Evolutionary conservation across 768 basidiomycete genomes (phyloP), one percentile per base, ranked within the genome.

Genomic region (Agaricus blazei): DNA sequence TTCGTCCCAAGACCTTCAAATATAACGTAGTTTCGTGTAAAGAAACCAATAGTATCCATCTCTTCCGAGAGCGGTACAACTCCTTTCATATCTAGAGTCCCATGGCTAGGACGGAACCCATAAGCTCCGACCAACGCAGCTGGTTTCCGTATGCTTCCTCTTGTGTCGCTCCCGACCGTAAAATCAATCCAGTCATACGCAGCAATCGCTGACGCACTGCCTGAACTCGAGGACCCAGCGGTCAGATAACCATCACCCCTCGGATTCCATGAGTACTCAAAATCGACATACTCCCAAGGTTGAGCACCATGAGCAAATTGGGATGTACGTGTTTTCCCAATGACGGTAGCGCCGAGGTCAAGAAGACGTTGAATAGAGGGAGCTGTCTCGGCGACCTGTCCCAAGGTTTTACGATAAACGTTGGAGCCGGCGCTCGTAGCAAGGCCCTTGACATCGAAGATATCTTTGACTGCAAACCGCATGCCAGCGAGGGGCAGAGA

Each of bases 291-390:
- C 51, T 74, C 71, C 72, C 72, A 73, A 5, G 72, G 72, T 26
- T 68, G 58, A 0, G 72, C 72, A 2, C 76, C 77, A 59, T 78
- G 77, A n/a, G 76, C 78, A 58, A 79, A 80, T 59, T 78, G 78
- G 0, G 77, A 76, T 8, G 77, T 77, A 54, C 78, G 79, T 7
- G 76, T 75, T 63, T 82, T 84, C 36, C 81, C 81, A 2, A 84
- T 72, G 58, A 82, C 66, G 9, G 75, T 65, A 15, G 78, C 77
- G 24, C 82, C 82, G 38, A 75, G 70, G 48, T 72, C 69, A 29
- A 80, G 60, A 4, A 84, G 72, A 14, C 67, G 70, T 59, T 75
- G 70, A 15, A 84, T 63, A 0, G 78, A 70, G 4, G 74, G 68
- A 6, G 79, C 77, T 0, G 70, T 72, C 3, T 38, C 48, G 29